Evolutionary conservation across 495 filamentous ascomycete species (phyloP), one percentile per base, ranked within the genome.

Genomic region (Penicillium lagena): DNA sequence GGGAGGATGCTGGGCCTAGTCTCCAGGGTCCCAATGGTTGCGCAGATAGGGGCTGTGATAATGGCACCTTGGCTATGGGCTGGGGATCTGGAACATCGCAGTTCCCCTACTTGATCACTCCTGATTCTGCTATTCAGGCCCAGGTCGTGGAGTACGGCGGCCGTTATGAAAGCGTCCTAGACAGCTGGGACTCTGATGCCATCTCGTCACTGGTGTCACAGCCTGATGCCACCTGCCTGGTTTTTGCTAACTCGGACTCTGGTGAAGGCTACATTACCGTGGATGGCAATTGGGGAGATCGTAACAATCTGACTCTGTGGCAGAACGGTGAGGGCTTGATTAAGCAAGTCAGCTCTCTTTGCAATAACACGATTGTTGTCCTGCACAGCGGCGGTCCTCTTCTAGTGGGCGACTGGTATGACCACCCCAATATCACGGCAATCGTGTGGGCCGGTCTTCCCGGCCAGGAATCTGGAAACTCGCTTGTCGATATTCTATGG

Each of bases 231-330:
- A 85, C 81, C 13, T 80, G 87, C 28, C 76, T 98, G 29, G 89
- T 94, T 7, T 98, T 97, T 51, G 90, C 85, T 47, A 94, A 94
- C 52, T 79, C 90, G 2, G 80, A 95, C 63, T 77, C 82, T 2
- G 93, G 93, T 13, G 93, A 98, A 68, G 89, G 81, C 2, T 98
- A 78, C 65, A 86, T 97, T 56, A 75, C 64, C n/a, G 76, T 95
- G n/a, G 91, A 95, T 41, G 82, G 82, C 22, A 96, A 97, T 54
- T 68, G 75, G 46, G 93, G 93, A 46, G 93, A 98, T 63, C 81
- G 93, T 41, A 93, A 89, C 52, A 96, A 98, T 66, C 71, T 98
- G 36, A 96, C 90, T 4, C 73, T 95, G 0, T 96, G 93, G 91
- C 66, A 77, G 48, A 79, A 82, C 45, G 89, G 86, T 10, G 90